These are phyloP conservation scores for Populus alba DNA, from an alignment of 345 rosid genomes.

Conservation along the genomic window DNA sequence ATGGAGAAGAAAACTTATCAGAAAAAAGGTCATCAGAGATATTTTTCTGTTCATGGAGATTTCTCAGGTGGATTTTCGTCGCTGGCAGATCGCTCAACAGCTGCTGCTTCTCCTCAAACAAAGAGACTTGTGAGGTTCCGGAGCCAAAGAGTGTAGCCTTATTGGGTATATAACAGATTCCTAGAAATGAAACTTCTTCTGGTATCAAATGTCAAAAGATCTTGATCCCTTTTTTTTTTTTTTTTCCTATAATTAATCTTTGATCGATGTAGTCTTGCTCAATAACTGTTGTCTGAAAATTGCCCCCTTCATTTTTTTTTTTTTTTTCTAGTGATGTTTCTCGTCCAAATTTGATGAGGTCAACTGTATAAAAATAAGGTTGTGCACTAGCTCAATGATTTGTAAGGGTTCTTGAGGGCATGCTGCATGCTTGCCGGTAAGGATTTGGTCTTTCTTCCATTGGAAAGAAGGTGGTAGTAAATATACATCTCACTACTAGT, in stretches of 20 bases:
- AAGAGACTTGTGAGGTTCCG: conserved; percentile 54
- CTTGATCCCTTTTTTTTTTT: not conserved
- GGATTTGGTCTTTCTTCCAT: not conserved
- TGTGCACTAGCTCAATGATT: not conserved
- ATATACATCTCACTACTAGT: not conserved
- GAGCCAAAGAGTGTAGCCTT: conserved; percentile 50
- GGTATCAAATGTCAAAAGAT: not conserved
- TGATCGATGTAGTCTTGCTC: too few relatives aligned
- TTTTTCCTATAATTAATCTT: not conserved
- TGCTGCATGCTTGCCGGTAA: not conserved
- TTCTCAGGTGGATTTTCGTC: conserved; percentile 17
- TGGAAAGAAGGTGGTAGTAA: not conserved
- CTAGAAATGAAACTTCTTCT: not conserved
- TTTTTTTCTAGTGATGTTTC: not conserved
- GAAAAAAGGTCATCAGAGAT: conserved; percentile 36
- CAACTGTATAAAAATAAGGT: not conserved
- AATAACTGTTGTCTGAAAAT: too few relatives aligned
- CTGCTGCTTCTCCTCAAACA: conserved; percentile 1
- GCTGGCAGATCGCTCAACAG: not conserved
- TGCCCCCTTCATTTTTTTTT: not conserved
- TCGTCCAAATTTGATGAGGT: not conserved
- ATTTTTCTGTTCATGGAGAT: conserved; percentile 46
- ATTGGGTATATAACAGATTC: not conserved
- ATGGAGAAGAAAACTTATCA: not conserved
- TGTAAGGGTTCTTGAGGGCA: not conserved